Evolutionary conservation across 1,284 basidiomycete genomes (phyloP).

Genomic region (Puccinia horiana): DNA sequence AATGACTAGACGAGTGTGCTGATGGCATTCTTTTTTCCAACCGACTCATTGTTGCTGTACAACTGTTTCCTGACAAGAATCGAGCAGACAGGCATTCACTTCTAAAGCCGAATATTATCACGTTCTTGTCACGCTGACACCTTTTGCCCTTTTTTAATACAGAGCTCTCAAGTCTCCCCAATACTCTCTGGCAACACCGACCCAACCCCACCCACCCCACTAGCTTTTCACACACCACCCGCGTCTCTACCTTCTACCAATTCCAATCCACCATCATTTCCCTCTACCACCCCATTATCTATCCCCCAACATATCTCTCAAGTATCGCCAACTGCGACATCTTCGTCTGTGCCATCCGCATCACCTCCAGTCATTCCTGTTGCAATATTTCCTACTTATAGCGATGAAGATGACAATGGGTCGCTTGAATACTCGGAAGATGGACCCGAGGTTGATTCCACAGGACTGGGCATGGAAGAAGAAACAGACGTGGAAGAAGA

Average conservation of each 20-base stretch:
- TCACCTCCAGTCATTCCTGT: constrained; percentile 41
- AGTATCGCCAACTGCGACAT: constrained; percentile 9
- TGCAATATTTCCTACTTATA: constrained; percentile 43
- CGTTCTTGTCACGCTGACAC: background rate
- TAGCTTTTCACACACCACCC: background rate
- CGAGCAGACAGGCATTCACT: background rate
- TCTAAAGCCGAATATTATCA: background rate
- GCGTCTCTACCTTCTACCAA: background rate
- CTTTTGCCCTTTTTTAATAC: background rate
- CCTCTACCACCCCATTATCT: background rate
- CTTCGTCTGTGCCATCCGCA: background rate
- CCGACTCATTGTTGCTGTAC: background rate
- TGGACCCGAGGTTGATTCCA: constrained; percentile 16
- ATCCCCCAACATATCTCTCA: constrained; percentile 7
- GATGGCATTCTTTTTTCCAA: background rate
- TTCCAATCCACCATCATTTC: background rate
- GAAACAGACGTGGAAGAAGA: constrained; percentile 51
- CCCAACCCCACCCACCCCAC: background rate
- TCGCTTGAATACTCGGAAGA: constrained; percentile 36
- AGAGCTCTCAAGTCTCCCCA: constrained; percentile 32
- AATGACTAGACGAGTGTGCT: background rate
- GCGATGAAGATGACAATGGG: constrained; percentile 38
- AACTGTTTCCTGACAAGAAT: background rate
- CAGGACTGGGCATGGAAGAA: constrained; percentile 28
- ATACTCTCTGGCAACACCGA: constrained; percentile 4